These are phyloP conservation scores for Volvox reticuliferus DNA, from an alignment of 139 green algal species.

Conservation along the genomic window DNA sequence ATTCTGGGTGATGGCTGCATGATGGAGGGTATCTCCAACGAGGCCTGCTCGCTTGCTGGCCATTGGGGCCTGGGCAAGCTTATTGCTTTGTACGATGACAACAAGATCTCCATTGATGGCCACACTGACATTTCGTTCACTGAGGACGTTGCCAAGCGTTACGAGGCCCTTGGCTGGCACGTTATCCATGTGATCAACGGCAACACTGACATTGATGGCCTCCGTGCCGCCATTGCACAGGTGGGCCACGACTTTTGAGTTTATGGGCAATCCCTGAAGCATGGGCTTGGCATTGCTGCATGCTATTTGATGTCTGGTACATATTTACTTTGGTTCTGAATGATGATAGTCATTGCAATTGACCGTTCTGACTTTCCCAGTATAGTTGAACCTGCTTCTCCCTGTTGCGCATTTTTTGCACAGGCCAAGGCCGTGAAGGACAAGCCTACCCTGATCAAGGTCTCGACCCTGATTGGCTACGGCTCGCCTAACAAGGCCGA, in stretches of 20 bases:
- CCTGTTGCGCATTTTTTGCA: not conserved
- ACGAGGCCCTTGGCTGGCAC: conserved; percentile 94
- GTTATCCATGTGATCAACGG: conserved; percentile 86
- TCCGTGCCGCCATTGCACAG: conserved; percentile 86
- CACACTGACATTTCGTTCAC: conserved; percentile 99
- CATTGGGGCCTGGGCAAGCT: conserved; percentile 99
- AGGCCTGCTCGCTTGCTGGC: conserved; percentile 96
- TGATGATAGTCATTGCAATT: no score
- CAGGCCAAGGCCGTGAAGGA: conserved; percentile 93
- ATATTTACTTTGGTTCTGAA: no score
- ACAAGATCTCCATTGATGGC: conserved; percentile 99
- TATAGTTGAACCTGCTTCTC: no score
- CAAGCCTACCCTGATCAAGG: conserved; percentile 98
- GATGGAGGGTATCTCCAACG: conserved; percentile 99
- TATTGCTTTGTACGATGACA: conserved; percentile 99
- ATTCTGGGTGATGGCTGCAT: conserved; percentile 99
- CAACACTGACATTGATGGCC: conserved; percentile 94
- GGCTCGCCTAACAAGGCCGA: conserved; percentile 99
- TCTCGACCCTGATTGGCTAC: conserved; percentile 98
- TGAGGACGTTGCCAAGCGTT: conserved; percentile 96
- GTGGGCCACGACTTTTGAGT: conserved; percentile 10
- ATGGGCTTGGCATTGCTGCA: not conserved
- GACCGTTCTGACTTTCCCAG: no score
- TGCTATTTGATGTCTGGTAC: no score
- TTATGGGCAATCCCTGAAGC: not conserved